Evolutionary conservation across 179 eudicot species (phyloP).

Genomic region (Actinidia polygama): DNA sequence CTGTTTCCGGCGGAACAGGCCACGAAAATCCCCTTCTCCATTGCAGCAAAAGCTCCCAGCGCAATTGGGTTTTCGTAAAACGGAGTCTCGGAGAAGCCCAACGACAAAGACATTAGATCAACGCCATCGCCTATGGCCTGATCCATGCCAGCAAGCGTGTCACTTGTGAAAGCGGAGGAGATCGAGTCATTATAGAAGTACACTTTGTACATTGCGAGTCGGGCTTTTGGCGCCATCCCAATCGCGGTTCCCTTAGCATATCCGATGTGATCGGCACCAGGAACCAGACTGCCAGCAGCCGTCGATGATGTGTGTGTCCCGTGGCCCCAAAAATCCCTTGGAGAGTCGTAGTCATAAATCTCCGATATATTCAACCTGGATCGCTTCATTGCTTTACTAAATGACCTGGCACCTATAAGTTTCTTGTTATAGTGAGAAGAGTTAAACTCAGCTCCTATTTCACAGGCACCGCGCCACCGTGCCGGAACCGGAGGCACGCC

Average conservation of each 20-base stretch:
- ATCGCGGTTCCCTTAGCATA: conserved; percentile 38
- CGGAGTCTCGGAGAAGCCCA: background rate
- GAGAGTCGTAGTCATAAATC: conserved; percentile 21
- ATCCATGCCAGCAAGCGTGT: conserved; percentile 23
- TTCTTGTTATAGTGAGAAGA: background rate
- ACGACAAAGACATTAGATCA: conserved; percentile 25
- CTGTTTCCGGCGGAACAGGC: conserved; percentile 26
- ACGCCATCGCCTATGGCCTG: conserved; percentile 20
- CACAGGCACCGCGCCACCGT: background rate
- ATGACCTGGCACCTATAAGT: background rate
- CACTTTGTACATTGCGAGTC: conserved; percentile 29
- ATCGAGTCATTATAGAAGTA: background rate
- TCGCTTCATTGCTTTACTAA: no score
- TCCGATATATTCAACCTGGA: no score
- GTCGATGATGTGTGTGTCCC: conserved; percentile 35
- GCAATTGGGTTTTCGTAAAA: no score
- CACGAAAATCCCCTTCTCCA: conserved; percentile 30
- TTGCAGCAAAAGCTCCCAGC: background rate
- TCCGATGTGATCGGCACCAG: conserved; percentile 25
- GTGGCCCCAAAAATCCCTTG: conserved; percentile 35
- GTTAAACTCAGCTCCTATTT: background rate
- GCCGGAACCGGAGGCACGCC: background rate
- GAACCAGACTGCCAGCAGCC: background rate
- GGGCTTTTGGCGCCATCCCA: conserved; percentile 30
- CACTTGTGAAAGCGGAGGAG: background rate